phyloP scores from a whole-genome alignment of 352 stramenopile species.

The Phytophthora boehmeriae region DNA sequence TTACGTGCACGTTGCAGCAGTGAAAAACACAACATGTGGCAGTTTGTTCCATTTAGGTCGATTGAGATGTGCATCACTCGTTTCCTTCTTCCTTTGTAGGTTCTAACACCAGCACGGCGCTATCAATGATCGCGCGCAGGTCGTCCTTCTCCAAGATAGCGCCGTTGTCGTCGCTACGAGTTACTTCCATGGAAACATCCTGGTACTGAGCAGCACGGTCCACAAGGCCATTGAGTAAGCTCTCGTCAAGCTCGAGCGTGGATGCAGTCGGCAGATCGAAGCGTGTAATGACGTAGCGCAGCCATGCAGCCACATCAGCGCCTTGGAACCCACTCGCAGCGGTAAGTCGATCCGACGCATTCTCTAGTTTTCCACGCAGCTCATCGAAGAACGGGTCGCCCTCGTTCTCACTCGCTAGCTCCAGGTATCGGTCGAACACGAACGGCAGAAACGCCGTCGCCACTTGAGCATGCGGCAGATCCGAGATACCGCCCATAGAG shows the following conservation, averaged over 20 bases:
- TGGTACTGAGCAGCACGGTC: conserved; percentile 59
- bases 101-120: conserved; percentile 39
- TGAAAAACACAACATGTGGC: conserved; percentile 2
- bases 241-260: conserved; percentile 64
- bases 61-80: conserved; percentile 19
- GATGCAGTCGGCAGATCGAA: conserved; percentile 63
- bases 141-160: conserved; percentile 70
- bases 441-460: conserved; percentile 66
- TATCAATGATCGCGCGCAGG: conserved; percentile 59
- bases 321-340: conserved; percentile 61
- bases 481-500: conserved; percentile 70
- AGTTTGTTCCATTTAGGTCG: conserved; percentile 15
- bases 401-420: conserved; percentile 59
- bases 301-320: conserved; percentile 51
- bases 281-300: conserved; percentile 62
- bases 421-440: conserved; percentile 66
- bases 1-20: conserved; percentile 3
- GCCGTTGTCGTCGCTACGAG: conserved; percentile 30
- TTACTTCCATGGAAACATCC: conserved; percentile 45
- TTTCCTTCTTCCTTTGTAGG: conserved; percentile 18
- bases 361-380: conserved; percentile 55
- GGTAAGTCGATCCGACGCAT: conserved; percentile 52
- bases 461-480: conserved; percentile 67
- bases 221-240: conserved; percentile 54
- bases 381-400: conserved; percentile 74